Base-by-base conservation (phyloP, 495 filamentous ascomycete species). In the Umbilicaria muhlenbergii region DNA sequence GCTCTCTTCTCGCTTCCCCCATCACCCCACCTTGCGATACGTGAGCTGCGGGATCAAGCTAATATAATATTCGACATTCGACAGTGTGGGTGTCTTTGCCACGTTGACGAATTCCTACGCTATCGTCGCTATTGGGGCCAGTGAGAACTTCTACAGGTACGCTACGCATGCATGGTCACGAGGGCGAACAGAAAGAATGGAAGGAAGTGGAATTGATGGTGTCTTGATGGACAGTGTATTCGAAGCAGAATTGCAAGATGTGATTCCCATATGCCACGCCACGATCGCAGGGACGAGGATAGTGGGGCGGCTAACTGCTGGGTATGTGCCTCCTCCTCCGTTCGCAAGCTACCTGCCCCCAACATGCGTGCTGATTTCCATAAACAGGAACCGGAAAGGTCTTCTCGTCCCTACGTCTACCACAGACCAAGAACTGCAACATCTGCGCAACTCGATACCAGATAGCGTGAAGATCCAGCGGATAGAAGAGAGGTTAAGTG, bases 281-380 rank as follows among this genome's bases (percentile, higher is more conserved):
- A 94, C 88, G n/a, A 96, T 98, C 57, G 87, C 86, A 24, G 92
- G 91, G 45, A 98, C 89, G 32, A 71, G 89, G 47, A 96, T 98
- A 60, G 80, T 98, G 55, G 91, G 91, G 36, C 77, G 89, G 56
- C 71, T 98, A 66, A 94, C 92, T 44, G 84, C 88, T 58, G 91
- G 87, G 86, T 92, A 77, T 58, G 76, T n/a, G n/a, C n/a, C n/a
- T n/a, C n/a, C n/a, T 63, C n/a, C 13, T 31, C 15, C n/a, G 17
- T 2, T 36, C 37, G 11, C 5, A 5, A 16, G 8, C 13, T 10
- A 12, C 1, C 34, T 38, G 36, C 21, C 19, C 5, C 5, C 5
- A 21, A 41, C 16, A 39, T 24, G 1, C 24, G 12, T 38, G 18
- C 44, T 36, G 15, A 42, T 36, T 33, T 11, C 32, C 33, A 14